Evolutionary conservation across 2,329 filamentous ascomycete species (phyloP).

Genomic region (Lasiodiplodia gonubiensis): DNA sequence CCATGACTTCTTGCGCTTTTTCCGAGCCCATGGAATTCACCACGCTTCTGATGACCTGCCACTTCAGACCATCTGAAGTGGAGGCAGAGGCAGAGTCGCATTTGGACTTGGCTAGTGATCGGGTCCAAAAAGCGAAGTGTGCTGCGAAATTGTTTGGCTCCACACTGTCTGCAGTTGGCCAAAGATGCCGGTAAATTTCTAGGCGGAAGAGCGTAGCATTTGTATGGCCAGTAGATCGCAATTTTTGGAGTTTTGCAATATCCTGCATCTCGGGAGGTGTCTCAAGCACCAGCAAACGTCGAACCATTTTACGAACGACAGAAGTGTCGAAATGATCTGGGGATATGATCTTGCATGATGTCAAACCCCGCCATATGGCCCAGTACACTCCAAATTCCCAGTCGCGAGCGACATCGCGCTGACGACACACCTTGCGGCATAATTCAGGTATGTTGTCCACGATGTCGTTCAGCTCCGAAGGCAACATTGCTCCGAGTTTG

Average conservation of each 20-base stretch:
- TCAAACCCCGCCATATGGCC: constrained; percentile 19
- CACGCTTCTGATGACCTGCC: constrained; percentile 2
- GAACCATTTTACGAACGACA: constrained; percentile 4
- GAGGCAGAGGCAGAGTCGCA: no score
- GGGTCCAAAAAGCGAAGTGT: constrained; percentile 4
- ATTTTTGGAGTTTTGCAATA: neutral
- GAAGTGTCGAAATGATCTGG: neutral
- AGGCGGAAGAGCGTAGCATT: constrained; percentile 6
- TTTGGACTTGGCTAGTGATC: neutral
- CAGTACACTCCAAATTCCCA: constrained; percentile 19
- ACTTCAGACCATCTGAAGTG: neutral
- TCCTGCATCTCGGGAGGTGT: neutral
- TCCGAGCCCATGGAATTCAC: neutral
- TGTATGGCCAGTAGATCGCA: neutral
- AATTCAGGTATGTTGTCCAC: constrained; percentile 1
- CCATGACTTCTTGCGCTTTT: constrained; percentile 3
- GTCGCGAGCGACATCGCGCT: neutral
- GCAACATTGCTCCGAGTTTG: constrained; percentile 11
- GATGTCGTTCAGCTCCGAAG: neutral
- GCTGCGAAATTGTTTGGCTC: neutral
- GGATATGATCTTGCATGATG: neutral
- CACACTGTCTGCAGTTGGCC: neutral
- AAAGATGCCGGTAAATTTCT: constrained; percentile 2
- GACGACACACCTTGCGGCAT: neutral
- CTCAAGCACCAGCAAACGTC: neutral